Evolutionary conservation across 2,329 filamentous ascomycete species (phyloP), one percentile per base, ranked within the genome.

Genomic region (Exserohilum turcica): DNA sequence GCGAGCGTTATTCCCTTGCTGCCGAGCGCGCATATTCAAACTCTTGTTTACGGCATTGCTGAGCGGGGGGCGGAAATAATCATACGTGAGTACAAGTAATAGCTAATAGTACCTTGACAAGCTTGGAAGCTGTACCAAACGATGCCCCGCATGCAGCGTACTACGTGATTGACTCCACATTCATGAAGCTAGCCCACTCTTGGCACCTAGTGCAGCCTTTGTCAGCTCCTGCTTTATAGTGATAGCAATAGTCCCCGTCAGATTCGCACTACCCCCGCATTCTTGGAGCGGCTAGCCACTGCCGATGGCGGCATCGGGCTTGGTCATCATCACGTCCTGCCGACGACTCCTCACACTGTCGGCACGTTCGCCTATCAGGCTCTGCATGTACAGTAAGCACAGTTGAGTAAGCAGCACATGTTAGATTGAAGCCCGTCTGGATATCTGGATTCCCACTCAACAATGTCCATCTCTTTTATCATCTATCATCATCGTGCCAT

Each of bases 41-140:
- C 67, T 0, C 52, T 64, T 10, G 66, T 70, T 13, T 70, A 70
- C 43, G 68, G 65, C 0, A 67, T 70, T 36, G 67, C 68, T 3
- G 67, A 71, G 44, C 65, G 13, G 44, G 68, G 62, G 3, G 64
- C 66, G 1, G 57, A 60, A 31, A 61, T 65, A 54, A 59, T 69
- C 16, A 43, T 66, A 4, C 3, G 10, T 2, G 56, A 48, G 24
- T 5, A 59, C 18, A 43, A 16, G 13, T 45, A 16, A 10, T 45
- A 54, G 31, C 24, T 31, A 21, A 24, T 40, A 18, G 15, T 35
- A 35, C 21, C n/a, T 6, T 27, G 2, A 1, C 27, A 13, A 12
- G 24, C 4, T 15, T 5, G 16, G 5, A 16, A n/a, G 1, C 24
- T 28, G 24, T 3, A 4, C 2, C 3, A 16, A 13, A 37, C 2